Evolutionary conservation across 2,329 filamentous ascomycete species (phyloP).

Genomic region (Venturia aucupariae): DNA sequence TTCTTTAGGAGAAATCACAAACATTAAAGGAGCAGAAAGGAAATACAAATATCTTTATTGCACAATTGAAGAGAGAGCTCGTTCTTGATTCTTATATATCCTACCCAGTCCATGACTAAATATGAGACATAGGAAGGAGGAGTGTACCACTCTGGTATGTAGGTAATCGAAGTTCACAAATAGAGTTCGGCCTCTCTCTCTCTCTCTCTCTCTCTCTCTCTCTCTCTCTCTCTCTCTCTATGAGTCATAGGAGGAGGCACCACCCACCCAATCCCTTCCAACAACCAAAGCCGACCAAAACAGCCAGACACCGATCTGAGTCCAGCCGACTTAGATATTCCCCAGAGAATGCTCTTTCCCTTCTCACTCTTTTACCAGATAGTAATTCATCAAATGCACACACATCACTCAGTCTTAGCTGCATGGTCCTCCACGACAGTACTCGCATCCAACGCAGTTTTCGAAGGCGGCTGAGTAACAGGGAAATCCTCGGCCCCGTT

Average conservation of each 20-base stretch:
- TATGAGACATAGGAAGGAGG: neutral
- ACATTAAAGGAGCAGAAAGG: too few relatives aligned
- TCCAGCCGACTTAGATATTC: neutral
- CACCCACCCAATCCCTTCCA: neutral
- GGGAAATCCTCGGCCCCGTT: neutral
- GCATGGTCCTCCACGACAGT: neutral
- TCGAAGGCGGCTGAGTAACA: neutral
- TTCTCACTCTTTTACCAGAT: neutral
- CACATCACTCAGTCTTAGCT: neutral
- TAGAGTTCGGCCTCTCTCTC: neutral
- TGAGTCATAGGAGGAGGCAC: neutral
- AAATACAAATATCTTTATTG: too few relatives aligned
- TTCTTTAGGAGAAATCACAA: too few relatives aligned
- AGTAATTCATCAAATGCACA: neutral
- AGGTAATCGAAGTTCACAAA: neutral
- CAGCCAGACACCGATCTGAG: neutral
- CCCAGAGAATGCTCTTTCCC: neutral
- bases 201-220: too few relatives aligned
- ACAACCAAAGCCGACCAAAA: neutral
- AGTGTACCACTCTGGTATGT: neutral
- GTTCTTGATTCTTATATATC: too few relatives aligned
- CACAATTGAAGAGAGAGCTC: too few relatives aligned
- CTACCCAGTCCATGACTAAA: neutral
- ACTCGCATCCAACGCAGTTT: neutral
- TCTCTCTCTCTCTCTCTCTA: too few relatives aligned